Evolutionary conservation across 768 basidiomycete genomes (phyloP), one percentile per base, ranked within the genome.

Genomic region (Tylopilus sp.): DNA sequence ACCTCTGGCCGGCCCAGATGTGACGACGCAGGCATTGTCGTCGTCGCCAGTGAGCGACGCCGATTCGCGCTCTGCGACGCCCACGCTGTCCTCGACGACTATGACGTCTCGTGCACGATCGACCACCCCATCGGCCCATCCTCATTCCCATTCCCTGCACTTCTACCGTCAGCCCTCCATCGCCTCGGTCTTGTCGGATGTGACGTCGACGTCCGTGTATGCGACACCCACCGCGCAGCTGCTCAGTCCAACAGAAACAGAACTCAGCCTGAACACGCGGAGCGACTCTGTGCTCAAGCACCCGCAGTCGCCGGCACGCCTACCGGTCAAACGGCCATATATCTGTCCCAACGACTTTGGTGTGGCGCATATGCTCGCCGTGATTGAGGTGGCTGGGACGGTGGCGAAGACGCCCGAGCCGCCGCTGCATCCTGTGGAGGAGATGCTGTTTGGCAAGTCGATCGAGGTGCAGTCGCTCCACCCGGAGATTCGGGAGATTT

Each of bases 291-390:
- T 63, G 57, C 47, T 60, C 33, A 77, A 72, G 50, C 49, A 20
- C 7, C 15, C 40, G 0, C 57, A 33, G 35, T 8, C 51, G 0
- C 53, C 25, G 9, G 6, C 22, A 1, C 55, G 56, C 1, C 17
- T n/a, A 25, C 70, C 71, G 38, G 8, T 31, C 40, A 81, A 74
- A 55, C 78, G 70, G 40, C 73, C 77, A 30, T 65, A 80, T 39
- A 68, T 86, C 43, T 80, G 80, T n/a, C 79, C 77, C 54, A 84
- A 95, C 62, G 91, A 95, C 66, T 95, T 95, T 69, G 94, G 94
- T 2, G 73, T 95, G 22, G 71, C 80, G 8, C 78, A 84, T 46
- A 93, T 97, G 90, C 79, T 97, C 79, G 86, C 90, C 22, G 76
- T 95, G 39, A 92, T 97, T 49, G 86, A 93, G 67, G 77, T 79